These are phyloP conservation scores for Backusella parvicylindrica DNA, from an alignment of 192 early-diverging fungal genomes.

Conservation along the genomic window DNA sequence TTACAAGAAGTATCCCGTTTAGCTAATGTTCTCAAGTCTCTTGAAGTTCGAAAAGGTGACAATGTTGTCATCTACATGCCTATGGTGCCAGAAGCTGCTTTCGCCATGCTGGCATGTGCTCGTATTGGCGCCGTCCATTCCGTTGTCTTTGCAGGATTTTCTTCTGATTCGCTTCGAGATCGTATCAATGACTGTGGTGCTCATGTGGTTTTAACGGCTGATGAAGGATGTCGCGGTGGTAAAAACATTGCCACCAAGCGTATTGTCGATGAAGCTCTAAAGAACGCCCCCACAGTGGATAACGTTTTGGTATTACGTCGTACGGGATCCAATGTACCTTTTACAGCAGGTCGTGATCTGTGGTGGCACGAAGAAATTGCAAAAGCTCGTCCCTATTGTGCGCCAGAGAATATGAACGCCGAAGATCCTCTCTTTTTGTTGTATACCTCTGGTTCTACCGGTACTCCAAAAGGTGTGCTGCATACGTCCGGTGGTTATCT, in stretches of 20 bases:
- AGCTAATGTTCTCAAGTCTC: constrained; percentile 80
- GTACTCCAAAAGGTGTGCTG: constrained; percentile 88
- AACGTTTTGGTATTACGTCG: constrained; percentile 90
- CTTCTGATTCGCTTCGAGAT: constrained; percentile 87
- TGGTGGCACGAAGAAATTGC: constrained; percentile 93
- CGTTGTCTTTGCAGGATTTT: constrained; percentile 98
- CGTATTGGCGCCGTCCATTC: constrained; percentile 89
- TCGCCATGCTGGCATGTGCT: constrained; percentile 92
- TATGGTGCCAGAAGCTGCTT: constrained; percentile 91
- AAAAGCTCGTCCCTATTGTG: constrained; percentile 83
- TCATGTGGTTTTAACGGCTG: constrained; percentile 83
- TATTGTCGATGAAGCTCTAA: constrained; percentile 89
- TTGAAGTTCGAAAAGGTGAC: constrained; percentile 88
- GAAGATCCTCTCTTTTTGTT: constrained; percentile 96
- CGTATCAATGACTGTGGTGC: constrained; percentile 83
- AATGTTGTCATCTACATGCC: constrained; percentile 97
- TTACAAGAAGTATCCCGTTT: constrained; percentile 78
- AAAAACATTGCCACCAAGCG: constrained; percentile 86
- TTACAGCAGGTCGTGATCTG: constrained; percentile 70
- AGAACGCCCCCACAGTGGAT: constrained; percentile 72
- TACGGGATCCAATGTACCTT: constrained; percentile 78
- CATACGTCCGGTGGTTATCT: constrained; percentile 95
- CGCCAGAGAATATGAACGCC: constrained; percentile 80
- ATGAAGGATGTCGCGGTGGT: constrained; percentile 90
- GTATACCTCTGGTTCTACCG: constrained; percentile 91